Conservation (phyloP, 2,329 filamentous ascomycete genomes). For the Monascus ruber region DNA sequence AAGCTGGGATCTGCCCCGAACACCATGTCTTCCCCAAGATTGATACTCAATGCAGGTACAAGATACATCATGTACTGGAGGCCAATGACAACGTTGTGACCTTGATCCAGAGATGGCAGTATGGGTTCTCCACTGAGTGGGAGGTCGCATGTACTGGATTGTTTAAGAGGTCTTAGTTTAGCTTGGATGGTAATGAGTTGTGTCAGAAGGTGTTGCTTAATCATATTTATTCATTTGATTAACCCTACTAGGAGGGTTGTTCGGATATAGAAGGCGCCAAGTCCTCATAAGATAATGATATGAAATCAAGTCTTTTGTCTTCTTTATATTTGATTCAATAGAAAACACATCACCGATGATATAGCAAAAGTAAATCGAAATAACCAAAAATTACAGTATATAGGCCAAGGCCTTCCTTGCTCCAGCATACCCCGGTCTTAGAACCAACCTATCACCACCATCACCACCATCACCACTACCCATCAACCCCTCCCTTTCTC, state of each 20-base stretch:
- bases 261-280: too few species aligned
- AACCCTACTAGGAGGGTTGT: too few species aligned
- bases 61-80: conserved; percentile 96
- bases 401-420: conserved; percentile 12
- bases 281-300: too few species aligned
- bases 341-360: too few species aligned
- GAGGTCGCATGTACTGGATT: too few species aligned
- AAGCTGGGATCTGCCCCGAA: conserved; percentile 52
- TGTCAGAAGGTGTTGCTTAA: too few species aligned
- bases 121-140: conserved; percentile 46
- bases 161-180: too few species aligned
- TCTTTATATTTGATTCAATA: too few species aligned
- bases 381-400: conserved; percentile 4
- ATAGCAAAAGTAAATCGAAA: too few species aligned
- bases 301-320: too few species aligned
- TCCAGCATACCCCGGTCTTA: conserved; percentile 1
- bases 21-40: conserved; percentile 71
- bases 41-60: conserved; percentile 46
- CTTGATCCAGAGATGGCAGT: conserved; percentile 77
- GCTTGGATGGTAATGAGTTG: too few species aligned
- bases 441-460: conserved; percentile 3
- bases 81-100: conserved; percentile 91
- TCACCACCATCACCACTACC: conserved; percentile 11
- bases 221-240: too few species aligned
- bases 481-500: conserved; percentile 20